phyloP scores from a whole-genome alignment of 208 protist species.

The Wallacemonas collosoma region DNA sequence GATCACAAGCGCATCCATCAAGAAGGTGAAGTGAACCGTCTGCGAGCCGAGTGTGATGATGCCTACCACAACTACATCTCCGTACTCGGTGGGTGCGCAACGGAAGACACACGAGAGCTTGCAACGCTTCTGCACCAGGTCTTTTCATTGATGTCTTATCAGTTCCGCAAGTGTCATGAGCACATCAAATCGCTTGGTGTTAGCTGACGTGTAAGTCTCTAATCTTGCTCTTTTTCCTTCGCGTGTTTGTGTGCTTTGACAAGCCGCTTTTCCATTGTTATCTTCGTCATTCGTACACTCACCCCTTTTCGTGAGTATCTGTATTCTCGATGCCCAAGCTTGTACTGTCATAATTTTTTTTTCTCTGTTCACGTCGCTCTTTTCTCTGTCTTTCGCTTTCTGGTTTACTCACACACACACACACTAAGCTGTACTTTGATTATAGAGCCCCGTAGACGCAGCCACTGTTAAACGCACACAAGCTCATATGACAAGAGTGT shows the following conservation, averaged over 20 bases:
- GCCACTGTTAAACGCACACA: too few relatives aligned
- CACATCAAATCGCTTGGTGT: conserved; percentile 6
- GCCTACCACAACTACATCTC: conserved; percentile 19
- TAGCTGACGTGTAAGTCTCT: neutral
- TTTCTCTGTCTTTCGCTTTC: too few relatives aligned
- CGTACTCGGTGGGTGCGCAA: conserved; percentile 14
- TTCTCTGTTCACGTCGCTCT: too few relatives aligned
- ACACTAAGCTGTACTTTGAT: too few relatives aligned
- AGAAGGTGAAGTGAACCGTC: conserved; percentile 24
- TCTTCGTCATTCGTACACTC: neutral
- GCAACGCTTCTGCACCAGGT: conserved; percentile 17
- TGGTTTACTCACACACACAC: too few relatives aligned
- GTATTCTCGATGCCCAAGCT: too few relatives aligned
- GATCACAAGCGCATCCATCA: conserved; percentile 21
- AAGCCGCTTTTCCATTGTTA: neutral
- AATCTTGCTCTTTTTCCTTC: conserved; percentile 9
- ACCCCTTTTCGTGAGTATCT: conserved; percentile 11
- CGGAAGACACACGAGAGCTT: conserved; percentile 27
- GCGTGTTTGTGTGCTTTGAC: neutral
- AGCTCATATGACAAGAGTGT: too few relatives aligned
- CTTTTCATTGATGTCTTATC: conserved; percentile 35
- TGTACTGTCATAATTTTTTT: too few relatives aligned
- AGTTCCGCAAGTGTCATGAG: conserved; percentile 38
- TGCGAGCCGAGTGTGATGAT: conserved; percentile 36
- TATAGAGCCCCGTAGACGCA: too few relatives aligned